A percentile compares a stretch with the other conserved stretches of the same genome.
Conservation (phyloP, 1,139 yeast species). For the Blastobotrys capitulatus region DNA sequence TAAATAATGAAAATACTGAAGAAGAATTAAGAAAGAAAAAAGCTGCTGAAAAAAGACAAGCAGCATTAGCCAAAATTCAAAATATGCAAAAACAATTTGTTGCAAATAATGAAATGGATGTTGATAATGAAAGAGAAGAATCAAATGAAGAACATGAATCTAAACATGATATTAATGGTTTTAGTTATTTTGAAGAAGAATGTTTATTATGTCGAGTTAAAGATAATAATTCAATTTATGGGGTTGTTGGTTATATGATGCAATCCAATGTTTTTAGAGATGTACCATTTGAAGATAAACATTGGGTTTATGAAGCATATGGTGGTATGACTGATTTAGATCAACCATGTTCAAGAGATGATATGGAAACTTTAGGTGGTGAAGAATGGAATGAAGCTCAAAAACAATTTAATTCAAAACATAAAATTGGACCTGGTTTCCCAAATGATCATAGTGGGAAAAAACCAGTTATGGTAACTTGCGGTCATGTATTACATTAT, state of each 20-base stretch:
- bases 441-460: conserved; percentile 35
- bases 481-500: conserved; percentile 94
- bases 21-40: conserved; percentile 56
- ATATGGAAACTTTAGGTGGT: conserved; percentile 29
- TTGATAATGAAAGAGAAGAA: conserved; percentile 27
- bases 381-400: conserved; percentile 40
- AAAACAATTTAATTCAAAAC: conserved; percentile 33
- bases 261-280: conserved; percentile 56
- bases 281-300: conserved; percentile 57
- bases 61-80: conserved; percentile 64
- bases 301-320: conserved; percentile 64
- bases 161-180: conserved; percentile 35
- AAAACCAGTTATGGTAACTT: conserved; percentile 62
- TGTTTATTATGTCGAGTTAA: conserved; percentile 91
- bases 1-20: conserved; percentile 36
- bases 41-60: conserved; percentile 69
- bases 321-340: conserved; percentile 52
- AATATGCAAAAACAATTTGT: conserved; percentile 72
- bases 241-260: conserved; percentile 58
- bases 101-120: conserved; percentile 37
- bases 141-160: conserved; percentile 22
- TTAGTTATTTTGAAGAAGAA: conserved; percentile 74
- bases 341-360: conserved; percentile 27
- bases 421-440: conserved; percentile 70
- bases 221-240: conserved; percentile 66